A percentile compares a stretch with the other conserved stretches of the same genome.
These are phyloP conservation scores for Mycena polygramma DNA, from an alignment of 768 basidiomycete genomes.

Conservation along the genomic window DNA sequence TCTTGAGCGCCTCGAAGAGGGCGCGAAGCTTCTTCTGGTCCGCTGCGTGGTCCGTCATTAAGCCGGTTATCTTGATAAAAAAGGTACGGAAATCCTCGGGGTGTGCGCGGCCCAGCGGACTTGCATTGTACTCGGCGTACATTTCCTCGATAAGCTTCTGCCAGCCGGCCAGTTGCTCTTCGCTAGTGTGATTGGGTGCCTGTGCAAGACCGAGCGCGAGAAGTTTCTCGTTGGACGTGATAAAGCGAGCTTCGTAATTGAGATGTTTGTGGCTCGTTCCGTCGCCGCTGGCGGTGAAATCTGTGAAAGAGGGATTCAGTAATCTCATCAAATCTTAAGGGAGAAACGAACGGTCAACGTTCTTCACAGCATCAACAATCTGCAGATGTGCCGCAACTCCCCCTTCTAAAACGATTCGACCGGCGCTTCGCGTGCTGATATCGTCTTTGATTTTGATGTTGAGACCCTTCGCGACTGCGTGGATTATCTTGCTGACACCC, in stretches of 20 bases:
- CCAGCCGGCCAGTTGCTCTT: conserved; percentile 40
- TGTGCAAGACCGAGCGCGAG: conserved; percentile 29
- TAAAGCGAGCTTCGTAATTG: conserved; percentile 39
- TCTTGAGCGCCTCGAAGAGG: conserved; percentile 16
- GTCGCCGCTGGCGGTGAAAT: conserved; percentile 34
- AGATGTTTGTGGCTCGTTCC: conserved; percentile 36
- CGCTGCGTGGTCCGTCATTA: conserved; percentile 42
- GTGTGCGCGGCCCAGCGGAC: not conserved
- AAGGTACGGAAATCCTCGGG: not conserved
- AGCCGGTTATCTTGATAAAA: conserved; percentile 27
- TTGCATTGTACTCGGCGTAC: conserved; percentile 28
- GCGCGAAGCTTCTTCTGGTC: conserved; percentile 41
- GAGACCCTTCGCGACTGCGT: conserved; percentile 16
- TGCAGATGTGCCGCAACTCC: conserved; percentile 40
- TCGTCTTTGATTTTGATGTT: conserved; percentile 10
- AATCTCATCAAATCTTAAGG: not conserved
- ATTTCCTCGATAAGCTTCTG: conserved; percentile 27
- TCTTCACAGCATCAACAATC: conserved; percentile 32
- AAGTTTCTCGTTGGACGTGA: conserved; percentile 9
- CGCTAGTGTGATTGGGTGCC: conserved; percentile 39
- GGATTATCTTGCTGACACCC: conserved; percentile 17
- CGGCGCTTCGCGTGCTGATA: conserved; percentile 35
- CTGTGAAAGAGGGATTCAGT: not conserved
- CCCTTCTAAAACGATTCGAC: conserved; percentile 37
- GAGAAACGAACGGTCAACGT: conserved; percentile 27